phyloP scores from a whole-genome alignment of 1,284 basidiomycete species.

The Coniferiporia sulphurascens region DNA sequence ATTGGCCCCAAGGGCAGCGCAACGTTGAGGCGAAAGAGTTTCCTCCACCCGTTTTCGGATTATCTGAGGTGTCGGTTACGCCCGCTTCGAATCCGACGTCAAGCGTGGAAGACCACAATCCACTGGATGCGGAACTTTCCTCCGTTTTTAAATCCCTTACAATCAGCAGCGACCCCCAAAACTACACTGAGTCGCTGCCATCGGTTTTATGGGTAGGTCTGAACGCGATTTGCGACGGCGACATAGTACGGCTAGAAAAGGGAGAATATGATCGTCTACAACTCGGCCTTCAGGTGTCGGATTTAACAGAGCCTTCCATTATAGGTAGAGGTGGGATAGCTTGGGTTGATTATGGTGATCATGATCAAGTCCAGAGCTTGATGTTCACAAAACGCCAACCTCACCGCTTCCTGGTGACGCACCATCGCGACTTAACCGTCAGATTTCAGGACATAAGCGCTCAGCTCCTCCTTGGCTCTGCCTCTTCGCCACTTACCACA shows the following conservation, averaged over 20 bases:
- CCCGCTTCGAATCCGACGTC: constrained; percentile 16
- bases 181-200: constrained; percentile 32
- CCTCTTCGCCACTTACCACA: constrained; percentile 42
- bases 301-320: not conserved
- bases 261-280: constrained; percentile 37
- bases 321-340: constrained; percentile 44
- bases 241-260: constrained; percentile 40
- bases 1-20: constrained; percentile 37
- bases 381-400: constrained; percentile 38
- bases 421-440: constrained; percentile 60
- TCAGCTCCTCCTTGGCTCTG: constrained; percentile 53
- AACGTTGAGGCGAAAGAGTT: constrained; percentile 49
- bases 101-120: constrained; percentile 22
- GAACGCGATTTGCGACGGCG: constrained; percentile 37
- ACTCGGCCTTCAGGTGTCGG: not conserved
- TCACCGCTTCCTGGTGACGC: constrained; percentile 63
- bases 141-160: constrained; percentile 40
- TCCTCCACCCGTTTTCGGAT: constrained; percentile 47
- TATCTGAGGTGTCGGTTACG: constrained; percentile 11
- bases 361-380: constrained; percentile 35
- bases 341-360: constrained; percentile 41
- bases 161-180: constrained; percentile 36
- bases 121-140: constrained; percentile 37
- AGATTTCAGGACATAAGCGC: constrained; percentile 67
- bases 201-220: constrained; percentile 36